Conservation (phyloP, 2,329 filamentous ascomycete genomes). For the Epichloe sibirici region DNA sequence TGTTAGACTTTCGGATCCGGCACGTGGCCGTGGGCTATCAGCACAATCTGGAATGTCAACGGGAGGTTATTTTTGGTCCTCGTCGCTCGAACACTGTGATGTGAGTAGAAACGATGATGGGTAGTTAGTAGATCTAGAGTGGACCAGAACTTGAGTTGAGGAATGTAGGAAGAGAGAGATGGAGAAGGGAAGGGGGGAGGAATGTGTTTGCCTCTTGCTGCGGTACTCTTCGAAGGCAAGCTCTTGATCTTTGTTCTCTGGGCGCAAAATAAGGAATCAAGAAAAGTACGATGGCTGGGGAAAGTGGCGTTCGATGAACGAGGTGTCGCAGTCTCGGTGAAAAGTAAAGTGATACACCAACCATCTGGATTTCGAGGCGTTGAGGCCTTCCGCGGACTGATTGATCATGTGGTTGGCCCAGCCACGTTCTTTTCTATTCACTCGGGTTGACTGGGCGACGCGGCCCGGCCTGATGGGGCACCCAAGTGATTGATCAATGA, state of each 20-base stretch:
- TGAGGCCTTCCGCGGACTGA: conserved; percentile 1
- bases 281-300: conserved; percentile 1
- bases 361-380: conserved; percentile 8
- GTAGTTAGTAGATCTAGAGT: not conserved
- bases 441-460: conserved; percentile 17
- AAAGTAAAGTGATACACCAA: not conserved
- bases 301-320: not conserved
- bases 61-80: not conserved
- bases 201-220: not conserved
- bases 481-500: too few species aligned
- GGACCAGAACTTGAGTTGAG: conserved; percentile 2
- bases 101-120: not conserved
- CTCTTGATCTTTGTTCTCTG: not conserved
- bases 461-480: not conserved
- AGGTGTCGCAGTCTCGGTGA: not conserved
- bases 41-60: conserved; percentile 3
- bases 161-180: conserved; percentile 1
- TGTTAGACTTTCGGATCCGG: not conserved
- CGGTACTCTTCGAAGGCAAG: not conserved
- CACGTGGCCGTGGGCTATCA: conserved; percentile 1
- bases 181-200: not conserved
- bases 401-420: conserved; percentile 16
- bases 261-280: not conserved
- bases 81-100: not conserved
- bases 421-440: conserved; percentile 21